Base-by-base conservation (phyloP, 208 protist genomes). In the Crithidia fasciculata region DNA sequence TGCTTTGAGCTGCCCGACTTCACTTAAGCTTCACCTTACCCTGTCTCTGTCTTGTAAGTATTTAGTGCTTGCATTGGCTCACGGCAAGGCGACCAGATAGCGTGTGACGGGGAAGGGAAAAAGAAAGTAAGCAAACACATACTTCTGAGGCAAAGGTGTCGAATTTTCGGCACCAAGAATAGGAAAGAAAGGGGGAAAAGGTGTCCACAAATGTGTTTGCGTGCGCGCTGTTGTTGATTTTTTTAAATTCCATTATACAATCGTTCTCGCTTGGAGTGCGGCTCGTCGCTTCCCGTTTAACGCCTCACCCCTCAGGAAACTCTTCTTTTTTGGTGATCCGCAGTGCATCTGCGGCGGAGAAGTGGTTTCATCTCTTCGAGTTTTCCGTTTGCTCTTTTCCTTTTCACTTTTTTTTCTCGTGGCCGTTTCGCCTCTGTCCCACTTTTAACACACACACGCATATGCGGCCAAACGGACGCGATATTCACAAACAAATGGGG, bases 401-500 rank as follows among this genome's bases (percentile, higher is more conserved):
- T 39, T 61, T 52, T 19, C 43, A 15, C 12, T 28, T 52, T 54
- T 43, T 39, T 54, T 28, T 28, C 28, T 28, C 28, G 28, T 1
- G 28, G 28, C 28, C 28, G 28, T 28, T 28, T 28, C 28, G 28
- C 28, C 28, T 28, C 28, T 28, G 28, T 28, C 28, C 28, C 28
- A 28, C 28, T 28, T 28, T 28, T 28, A 8, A 8, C 41, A 16
- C 2, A 68, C 62, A 52, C 4, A 28, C 36, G 45, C 45, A 49
- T 49, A 49, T 13, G 12, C 7, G 45, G 9, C 7, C 45, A 49
- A 8, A 49, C 45, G 12, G 15, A 45, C 10, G 4, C 16, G n/a
- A 57, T 68, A 68, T 68, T 68, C 50, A 57, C 62, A 68, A 68
- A 68, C 62, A 8, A 6, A 57, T 49, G 45, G 45, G 7, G 7